Conservation (phyloP, 2,329 filamentous ascomycete genomes). For the Phoma sp. region DNA sequence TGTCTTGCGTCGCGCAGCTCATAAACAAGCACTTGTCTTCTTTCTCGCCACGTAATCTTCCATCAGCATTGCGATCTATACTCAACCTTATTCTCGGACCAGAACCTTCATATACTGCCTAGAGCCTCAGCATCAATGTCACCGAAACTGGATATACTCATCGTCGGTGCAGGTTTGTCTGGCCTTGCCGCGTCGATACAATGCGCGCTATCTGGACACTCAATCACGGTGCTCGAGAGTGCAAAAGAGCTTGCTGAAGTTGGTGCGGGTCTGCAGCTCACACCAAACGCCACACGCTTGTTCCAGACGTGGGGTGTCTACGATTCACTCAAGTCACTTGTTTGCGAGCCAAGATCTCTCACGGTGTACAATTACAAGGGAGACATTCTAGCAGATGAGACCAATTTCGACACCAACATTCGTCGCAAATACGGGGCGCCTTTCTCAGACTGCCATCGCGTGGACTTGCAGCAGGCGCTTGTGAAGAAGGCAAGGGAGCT, state of each 20-base stretch:
- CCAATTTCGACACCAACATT: conserved; percentile 61
- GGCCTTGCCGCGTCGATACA: conserved; percentile 54
- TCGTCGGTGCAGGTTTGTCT: conserved; percentile 50
- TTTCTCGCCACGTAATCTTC: too few species aligned
- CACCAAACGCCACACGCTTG: conserved; percentile 53
- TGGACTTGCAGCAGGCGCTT: conserved; percentile 64
- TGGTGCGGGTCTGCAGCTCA: conserved; percentile 46
- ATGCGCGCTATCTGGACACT: conserved; percentile 48
- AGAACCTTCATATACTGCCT: too few species aligned
- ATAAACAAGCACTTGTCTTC: background rate
- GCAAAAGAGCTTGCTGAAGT: conserved; percentile 52
- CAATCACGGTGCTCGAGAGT: conserved; percentile 52
- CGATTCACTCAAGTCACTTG: conserved; percentile 47
- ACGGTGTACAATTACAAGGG: conserved; percentile 61
- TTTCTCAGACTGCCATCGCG: conserved; percentile 66
- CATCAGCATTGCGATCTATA: too few species aligned
- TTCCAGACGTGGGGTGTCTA: conserved; percentile 60
- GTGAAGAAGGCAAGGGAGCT: conserved; percentile 59
- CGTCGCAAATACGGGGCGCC: conserved; percentile 62
- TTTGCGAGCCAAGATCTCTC: conserved; percentile 55
- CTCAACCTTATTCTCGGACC: too few species aligned
- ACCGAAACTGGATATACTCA: conserved; percentile 30
- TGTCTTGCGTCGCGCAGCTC: conserved; percentile 3
- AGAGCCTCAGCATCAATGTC: conserved; percentile 7
- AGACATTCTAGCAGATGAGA: conserved; percentile 57